These are phyloP conservation scores for Funneliformis mosseae DNA, from an alignment of 192 early-diverging fungal genomes.

Conservation along the genomic window DNA sequence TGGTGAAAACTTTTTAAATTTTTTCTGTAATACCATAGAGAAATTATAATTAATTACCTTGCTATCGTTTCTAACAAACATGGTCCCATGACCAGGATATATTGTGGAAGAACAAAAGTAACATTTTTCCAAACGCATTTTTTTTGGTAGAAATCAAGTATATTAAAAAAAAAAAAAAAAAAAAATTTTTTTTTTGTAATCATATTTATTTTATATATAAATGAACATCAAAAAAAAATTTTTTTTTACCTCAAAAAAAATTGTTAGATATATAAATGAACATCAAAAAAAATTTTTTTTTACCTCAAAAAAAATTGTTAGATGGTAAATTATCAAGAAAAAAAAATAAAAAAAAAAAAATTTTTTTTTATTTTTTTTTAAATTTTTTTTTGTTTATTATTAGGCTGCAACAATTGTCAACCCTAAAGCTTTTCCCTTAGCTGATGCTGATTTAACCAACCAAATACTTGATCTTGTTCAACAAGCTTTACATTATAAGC, in stretches of 20 bases:
- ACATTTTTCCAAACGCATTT: conserved; percentile 97
- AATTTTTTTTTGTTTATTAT: neutral
- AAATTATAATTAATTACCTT: conserved; percentile 62
- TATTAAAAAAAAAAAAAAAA: no score
- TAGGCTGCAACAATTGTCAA: conserved; percentile 46
- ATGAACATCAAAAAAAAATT: no score
- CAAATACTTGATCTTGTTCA: conserved; percentile 96
- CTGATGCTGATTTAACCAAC: conserved; percentile 86
- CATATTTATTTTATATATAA: no score
- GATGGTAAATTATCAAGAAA: conserved; percentile 1
- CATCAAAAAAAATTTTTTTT: no score
- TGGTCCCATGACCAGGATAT: conserved; percentile 98
- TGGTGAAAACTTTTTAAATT: neutral
- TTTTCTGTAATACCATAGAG: neutral
- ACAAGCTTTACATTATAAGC: conserved; percentile 99
- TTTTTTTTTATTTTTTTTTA: neutral
- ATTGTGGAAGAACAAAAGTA: conserved; percentile 97
- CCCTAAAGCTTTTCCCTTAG: conserved; percentile 86
- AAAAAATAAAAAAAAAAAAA: neutral
- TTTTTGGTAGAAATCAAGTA: neutral
- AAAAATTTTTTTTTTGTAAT: no score
- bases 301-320: neutral
- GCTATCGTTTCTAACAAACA: conserved; percentile 98
- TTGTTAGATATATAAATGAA: neutral
- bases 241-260: no score